Conservation (phyloP, 2,329 filamentous ascomycete species). For the Exophiala viscosa region DNA sequence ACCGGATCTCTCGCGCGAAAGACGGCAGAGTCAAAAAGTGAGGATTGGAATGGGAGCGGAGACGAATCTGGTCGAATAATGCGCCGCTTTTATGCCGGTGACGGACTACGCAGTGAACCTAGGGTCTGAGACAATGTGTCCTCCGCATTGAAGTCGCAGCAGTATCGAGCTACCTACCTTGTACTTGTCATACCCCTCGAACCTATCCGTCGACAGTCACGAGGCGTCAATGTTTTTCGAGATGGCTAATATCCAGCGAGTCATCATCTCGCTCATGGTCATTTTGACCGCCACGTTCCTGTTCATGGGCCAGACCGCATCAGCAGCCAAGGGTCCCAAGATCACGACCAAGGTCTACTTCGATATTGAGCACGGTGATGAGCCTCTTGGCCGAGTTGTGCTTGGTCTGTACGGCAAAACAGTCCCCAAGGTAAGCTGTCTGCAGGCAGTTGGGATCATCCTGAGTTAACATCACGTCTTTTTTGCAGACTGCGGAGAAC, state of each 20-base stretch:
- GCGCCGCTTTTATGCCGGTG: not conserved
- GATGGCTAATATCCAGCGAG: conserved; percentile 72
- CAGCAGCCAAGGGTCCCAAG: conserved; percentile 81
- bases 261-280: conserved; percentile 69
- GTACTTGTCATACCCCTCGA: not conserved
- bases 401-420: conserved; percentile 66
- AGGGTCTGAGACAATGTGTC: not conserved
- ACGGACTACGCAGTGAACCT: not conserved
- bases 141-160: not conserved
- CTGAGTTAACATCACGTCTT: not conserved
- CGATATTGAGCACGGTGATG: conserved; percentile 61
- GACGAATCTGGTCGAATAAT: not conserved
- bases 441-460: not conserved
- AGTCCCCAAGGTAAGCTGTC: conserved; percentile 54
- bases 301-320: conserved; percentile 69
- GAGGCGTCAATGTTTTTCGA: conserved; percentile 33
- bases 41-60: too few relatives aligned
- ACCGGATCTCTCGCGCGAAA: not conserved
- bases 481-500: conserved; percentile 58
- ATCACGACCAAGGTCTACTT: conserved; percentile 81
- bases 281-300: conserved; percentile 71
- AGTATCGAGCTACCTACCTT: not conserved
- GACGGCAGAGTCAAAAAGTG: too few relatives aligned
- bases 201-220: not conserved
- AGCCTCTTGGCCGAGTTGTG: conserved; percentile 58